Percentiles rank a stretch among this genome's conserved stretches.
Evolutionary conservation across 331 rosid species (phyloP).

Genomic region (Erythrophleum ivorense): DNA sequence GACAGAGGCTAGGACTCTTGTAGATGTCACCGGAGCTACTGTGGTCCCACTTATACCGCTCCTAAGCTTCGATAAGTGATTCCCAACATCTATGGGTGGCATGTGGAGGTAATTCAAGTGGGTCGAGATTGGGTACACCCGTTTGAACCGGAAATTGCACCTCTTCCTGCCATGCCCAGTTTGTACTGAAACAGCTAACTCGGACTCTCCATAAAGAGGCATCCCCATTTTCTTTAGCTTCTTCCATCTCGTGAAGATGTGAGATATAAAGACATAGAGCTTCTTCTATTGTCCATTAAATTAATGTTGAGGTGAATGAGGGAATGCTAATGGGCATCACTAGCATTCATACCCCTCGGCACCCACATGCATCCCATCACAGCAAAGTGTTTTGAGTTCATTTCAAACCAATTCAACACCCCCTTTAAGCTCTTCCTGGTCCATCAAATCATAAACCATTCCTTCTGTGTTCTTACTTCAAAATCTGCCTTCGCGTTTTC

Average conservation of each 20-base stretch:
- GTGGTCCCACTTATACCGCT: conserved; percentile 87
- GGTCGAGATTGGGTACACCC: conserved; percentile 56
- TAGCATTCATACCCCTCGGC: no score
- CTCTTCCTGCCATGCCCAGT: conserved; percentile 5
- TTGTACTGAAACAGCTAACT: not conserved
- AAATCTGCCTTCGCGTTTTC: no score
- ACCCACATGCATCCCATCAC: no score
- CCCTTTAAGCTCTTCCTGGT: no score
- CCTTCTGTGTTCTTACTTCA: no score
- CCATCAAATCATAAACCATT: no score
- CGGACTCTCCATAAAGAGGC: conserved; percentile 32
- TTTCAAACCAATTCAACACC: no score
- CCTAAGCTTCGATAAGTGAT: conserved; percentile 66
- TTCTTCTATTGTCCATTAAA: no score
- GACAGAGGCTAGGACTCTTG: not conserved
- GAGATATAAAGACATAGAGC: conserved; percentile 50
- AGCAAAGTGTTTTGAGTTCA: no score
- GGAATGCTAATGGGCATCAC: no score
- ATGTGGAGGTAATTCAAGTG: conserved; percentile 55
- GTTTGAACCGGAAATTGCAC: conserved; percentile 44
- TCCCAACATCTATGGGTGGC: conserved; percentile 59
- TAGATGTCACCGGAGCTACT: conserved; percentile 64
- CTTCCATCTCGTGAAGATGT: conserved; percentile 66
- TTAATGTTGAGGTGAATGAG: no score
- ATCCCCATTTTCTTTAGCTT: conserved; percentile 52